These are phyloP conservation scores for Aspergillus tanneri DNA, from an alignment of 2,329 filamentous ascomycete species.

Conservation along the genomic window DNA sequence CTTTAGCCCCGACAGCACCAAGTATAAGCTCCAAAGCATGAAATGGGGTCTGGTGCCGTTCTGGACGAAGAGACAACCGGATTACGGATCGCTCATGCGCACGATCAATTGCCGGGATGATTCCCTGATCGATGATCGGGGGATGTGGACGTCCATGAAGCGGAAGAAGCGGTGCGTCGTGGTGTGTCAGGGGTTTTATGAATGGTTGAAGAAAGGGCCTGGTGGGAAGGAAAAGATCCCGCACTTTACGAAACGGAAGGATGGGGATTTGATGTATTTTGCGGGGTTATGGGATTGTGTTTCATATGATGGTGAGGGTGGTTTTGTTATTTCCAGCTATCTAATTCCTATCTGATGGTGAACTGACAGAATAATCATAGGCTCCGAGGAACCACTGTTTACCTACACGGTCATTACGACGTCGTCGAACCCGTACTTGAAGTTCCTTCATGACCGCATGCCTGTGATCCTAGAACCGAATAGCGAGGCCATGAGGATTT, in stretches of 20 bases:
- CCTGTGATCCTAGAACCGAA: constrained; percentile 83
- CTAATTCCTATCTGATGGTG: neutral
- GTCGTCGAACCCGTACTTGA: constrained; percentile 75
- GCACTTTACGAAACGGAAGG: constrained; percentile 77
- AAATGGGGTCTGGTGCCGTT: constrained; percentile 94
- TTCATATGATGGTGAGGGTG: constrained; percentile 71
- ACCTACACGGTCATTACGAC: constrained; percentile 96
- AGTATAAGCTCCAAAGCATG: constrained; percentile 85
- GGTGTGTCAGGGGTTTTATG: constrained; percentile 88
- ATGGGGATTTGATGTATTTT: constrained; percentile 81
- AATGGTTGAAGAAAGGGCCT: constrained; percentile 80
- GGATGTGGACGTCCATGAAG: constrained; percentile 94
- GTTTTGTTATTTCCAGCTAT: neutral
- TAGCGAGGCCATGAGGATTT: constrained; percentile 66
- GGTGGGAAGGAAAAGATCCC: constrained; percentile 76
- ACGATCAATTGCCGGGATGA: constrained; percentile 97
- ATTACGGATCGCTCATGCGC: constrained; percentile 74
- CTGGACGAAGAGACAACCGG: constrained; percentile 83
- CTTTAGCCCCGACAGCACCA: constrained; percentile 49
- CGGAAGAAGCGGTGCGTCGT: constrained; percentile 83
- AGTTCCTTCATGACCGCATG: constrained; percentile 92
- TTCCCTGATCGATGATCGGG: constrained; percentile 69
- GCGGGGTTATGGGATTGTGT: constrained; percentile 92
- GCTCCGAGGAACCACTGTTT: constrained; percentile 68
- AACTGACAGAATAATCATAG: constrained; percentile 33